Percentiles rank a stretch among this genome's conserved stretches.
phyloP scores from a whole-genome alignment of 305 asterid genomes.

The Fraxinus paxiana region DNA sequence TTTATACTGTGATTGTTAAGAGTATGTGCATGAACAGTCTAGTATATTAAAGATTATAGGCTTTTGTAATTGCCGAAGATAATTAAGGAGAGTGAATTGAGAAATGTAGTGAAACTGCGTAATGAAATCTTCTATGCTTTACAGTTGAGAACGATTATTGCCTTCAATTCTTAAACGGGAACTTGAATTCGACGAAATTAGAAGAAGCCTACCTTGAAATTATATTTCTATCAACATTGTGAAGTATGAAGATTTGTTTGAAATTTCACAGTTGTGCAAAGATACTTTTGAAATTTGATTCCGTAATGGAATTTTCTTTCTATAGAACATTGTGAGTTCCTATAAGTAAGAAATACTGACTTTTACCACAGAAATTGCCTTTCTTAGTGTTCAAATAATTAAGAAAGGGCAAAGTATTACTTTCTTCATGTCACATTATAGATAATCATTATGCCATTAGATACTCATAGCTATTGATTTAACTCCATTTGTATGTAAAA shows the following conservation, averaged over 20 bases:
- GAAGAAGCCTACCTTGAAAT: background rate
- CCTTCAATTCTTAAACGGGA: background rate
- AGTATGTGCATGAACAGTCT: background rate
- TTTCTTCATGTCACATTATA: background rate
- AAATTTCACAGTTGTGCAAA: background rate
- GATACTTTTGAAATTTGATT: background rate
- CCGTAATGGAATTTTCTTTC: background rate
- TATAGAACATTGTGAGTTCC: background rate
- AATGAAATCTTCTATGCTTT: background rate
- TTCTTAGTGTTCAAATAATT: background rate
- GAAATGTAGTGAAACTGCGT: background rate
- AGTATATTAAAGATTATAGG: background rate
- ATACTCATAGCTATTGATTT: background rate
- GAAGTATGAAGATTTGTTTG: background rate
- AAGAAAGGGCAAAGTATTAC: background rate
- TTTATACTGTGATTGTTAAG: background rate
- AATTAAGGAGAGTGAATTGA: background rate
- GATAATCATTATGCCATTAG: background rate
- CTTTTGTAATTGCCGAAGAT: background rate
- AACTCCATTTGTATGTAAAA: constrained; percentile 7
- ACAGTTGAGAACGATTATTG: background rate
- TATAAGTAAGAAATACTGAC: background rate
- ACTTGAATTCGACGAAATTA: background rate
- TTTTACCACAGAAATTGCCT: background rate
- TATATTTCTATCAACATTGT: background rate